Evolutionary conservation across 345 rosid species (phyloP), one percentile per base, ranked within the genome.

Genomic region (Euphorbia pulcherrima): DNA sequence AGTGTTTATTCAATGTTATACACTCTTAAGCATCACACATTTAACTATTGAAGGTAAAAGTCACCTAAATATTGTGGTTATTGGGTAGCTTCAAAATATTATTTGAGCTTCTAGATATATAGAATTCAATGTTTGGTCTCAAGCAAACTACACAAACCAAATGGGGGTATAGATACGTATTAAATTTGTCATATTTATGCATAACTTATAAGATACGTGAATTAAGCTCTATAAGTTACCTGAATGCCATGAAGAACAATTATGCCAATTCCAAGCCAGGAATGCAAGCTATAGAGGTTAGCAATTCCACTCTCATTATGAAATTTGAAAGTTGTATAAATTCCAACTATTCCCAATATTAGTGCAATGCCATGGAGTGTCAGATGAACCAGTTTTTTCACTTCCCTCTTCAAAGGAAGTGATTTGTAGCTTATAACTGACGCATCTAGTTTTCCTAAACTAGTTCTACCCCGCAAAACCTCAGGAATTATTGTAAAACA

Each of bases 261-360:
- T 75, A 87, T 68, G 1, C 74, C 74, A 10, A 95, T 87, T 9
- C 99, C 99, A 56, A 95, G 80, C 99, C 99, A 95, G 44, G 99
- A 95, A 68, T 95, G 97, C 61, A 95, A 74, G 72, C 99, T 95
- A 81, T 95, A 95, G 50, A 95, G 93, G 70, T 92, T 95, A 70
- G 75, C 84, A 60, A 92, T 90, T 21, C 78, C 35, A 20, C 92
- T 88, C 78, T 92, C 99, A 6, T 90, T 95, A 59, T 95, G 99
- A 75, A 68, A 84, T 78, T 88, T 95, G 87, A 95, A 95, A 4
- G 97, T 97, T 5, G 97, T 71, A n/a, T 75, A 83, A 48, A 95
- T 80, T 8, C 97, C 99, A 39, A 87, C 68, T 18, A 84, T 78
- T 12, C 99, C 97, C 0, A 95, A 90, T 24, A 80, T 68, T 18